These are phyloP conservation scores for Kwoniella sp. DNA, from an alignment of 768 basidiomycete genomes.

Conservation along the genomic window DNA sequence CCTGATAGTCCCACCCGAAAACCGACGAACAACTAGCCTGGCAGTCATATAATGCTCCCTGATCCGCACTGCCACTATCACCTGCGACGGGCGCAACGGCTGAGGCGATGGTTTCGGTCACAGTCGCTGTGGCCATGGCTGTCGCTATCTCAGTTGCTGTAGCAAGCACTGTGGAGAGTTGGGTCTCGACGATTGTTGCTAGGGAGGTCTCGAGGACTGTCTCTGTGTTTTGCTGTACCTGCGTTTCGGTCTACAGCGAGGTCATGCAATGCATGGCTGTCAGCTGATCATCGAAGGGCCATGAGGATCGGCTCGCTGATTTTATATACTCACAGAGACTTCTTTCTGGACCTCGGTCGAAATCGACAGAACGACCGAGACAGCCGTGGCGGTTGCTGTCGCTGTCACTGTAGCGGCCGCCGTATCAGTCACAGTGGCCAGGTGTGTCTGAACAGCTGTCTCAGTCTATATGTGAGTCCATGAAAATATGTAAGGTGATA, in stretches of 20 bases:
- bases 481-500: too few relatives aligned
- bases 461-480: constrained; percentile 1
- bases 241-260: constrained; percentile 14
- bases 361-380: neutral
- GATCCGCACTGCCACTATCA: neutral
- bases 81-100: neutral
- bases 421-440: constrained; percentile 2
- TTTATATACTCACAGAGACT: constrained; percentile 14
- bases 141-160: constrained; percentile 10
- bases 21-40: constrained; percentile 12
- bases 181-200: constrained; percentile 7
- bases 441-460: constrained; percentile 8
- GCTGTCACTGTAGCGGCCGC: too few relatives aligned
- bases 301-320: too few relatives aligned
- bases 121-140: constrained; percentile 19
- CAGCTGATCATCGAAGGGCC: too few relatives aligned
- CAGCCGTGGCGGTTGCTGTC: neutral
- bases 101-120: constrained; percentile 5
- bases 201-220: neutral
- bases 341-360: constrained; percentile 8
- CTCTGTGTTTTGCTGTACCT: constrained; percentile 1
- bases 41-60: constrained; percentile 3
- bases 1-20: constrained; percentile 8
- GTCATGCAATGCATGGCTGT: too few relatives aligned
- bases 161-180: neutral